Evolutionary conservation across 1,284 basidiomycete genomes (phyloP).

Genomic region (Exsudoporus floridanus): DNA sequence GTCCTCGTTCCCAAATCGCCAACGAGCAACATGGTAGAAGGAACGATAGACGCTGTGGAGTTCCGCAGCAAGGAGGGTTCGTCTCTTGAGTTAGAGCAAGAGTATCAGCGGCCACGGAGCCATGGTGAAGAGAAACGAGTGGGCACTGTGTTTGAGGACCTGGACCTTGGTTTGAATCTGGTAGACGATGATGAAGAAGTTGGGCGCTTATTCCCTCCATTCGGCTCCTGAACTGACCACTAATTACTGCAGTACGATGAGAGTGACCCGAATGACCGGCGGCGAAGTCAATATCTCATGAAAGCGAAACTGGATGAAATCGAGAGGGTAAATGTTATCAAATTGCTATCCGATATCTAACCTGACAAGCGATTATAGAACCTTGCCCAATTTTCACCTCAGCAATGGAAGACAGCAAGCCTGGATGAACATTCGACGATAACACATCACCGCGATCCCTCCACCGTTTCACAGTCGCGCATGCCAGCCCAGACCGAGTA

Average conservation of each 20-base stretch:
- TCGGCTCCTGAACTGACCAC: constrained; percentile 13
- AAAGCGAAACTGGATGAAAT: constrained; percentile 71
- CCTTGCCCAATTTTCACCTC: constrained; percentile 69
- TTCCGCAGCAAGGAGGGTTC: constrained; percentile 27
- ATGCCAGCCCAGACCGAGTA: constrained; percentile 19
- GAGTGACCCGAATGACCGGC: constrained; percentile 65
- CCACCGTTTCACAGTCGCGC: constrained; percentile 25
- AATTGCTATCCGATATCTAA: background rate
- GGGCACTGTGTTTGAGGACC: constrained; percentile 68
- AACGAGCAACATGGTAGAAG: constrained; percentile 18
- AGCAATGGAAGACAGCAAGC: constrained; percentile 49
- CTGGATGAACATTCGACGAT: constrained; percentile 40
- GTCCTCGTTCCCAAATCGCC: constrained; percentile 41
- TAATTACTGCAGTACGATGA: constrained; percentile 52
- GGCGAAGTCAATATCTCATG: constrained; percentile 70
- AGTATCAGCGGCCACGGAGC: constrained; percentile 42
- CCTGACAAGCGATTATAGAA: constrained; percentile 41
- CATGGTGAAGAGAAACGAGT: constrained; percentile 58
- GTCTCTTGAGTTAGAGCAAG: constrained; percentile 33
- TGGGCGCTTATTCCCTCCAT: constrained; percentile 1
- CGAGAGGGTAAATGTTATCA: constrained; percentile 52
- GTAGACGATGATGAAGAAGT: constrained; percentile 36
- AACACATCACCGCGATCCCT: constrained; percentile 20
- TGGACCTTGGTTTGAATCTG: constrained; percentile 66
- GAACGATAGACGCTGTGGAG: constrained; percentile 6